Evolutionary conservation across 306 rosid genomes (phyloP).

Genomic region (Trichosanthes cucumerina): DNA sequence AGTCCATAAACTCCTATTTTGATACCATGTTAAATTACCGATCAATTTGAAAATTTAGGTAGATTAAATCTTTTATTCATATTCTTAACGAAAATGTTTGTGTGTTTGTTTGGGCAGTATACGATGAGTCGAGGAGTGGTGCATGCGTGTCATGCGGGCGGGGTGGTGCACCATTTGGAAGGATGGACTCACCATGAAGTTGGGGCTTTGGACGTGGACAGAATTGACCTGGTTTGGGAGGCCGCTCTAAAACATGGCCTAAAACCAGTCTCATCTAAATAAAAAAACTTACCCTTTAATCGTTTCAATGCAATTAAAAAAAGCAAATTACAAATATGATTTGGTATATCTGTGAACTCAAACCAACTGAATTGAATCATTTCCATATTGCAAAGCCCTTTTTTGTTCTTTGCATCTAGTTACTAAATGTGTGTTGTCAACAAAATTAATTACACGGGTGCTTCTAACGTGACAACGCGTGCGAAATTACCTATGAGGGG

Average conservation of each 20-base stretch:
- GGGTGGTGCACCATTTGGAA: slow-evolving; percentile 79
- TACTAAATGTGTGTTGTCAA: not conserved
- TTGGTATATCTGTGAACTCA: not conserved
- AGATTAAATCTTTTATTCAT: too few species aligned
- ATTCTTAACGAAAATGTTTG: not conserved
- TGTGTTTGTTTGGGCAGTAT: slow-evolving; percentile 32
- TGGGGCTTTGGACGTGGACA: slow-evolving; percentile 73
- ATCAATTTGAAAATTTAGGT: not conserved
- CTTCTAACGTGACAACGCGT: too few species aligned
- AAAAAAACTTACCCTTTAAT: not conserved
- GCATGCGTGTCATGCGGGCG: slow-evolving; percentile 98
- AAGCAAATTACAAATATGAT: not conserved
- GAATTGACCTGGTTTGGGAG: slow-evolving; percentile 88
- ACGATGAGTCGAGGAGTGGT: slow-evolving; percentile 95
- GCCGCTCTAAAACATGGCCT: slow-evolving; percentile 85
- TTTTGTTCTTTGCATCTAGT: slow-evolving; percentile 7
- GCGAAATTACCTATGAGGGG: too few species aligned
- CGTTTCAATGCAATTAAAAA: not conserved
- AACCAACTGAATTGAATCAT: not conserved
- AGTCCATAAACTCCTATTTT: not conserved
- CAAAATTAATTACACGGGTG: not conserved
- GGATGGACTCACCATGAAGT: slow-evolving; percentile 96
- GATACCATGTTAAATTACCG: not conserved
- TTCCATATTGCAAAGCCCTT: slow-evolving; percentile 3
- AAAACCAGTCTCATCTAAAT: slow-evolving; percentile 48